Evolutionary conservation across 345 rosid genomes (phyloP).

Genomic region (Citrus reticulata): DNA sequence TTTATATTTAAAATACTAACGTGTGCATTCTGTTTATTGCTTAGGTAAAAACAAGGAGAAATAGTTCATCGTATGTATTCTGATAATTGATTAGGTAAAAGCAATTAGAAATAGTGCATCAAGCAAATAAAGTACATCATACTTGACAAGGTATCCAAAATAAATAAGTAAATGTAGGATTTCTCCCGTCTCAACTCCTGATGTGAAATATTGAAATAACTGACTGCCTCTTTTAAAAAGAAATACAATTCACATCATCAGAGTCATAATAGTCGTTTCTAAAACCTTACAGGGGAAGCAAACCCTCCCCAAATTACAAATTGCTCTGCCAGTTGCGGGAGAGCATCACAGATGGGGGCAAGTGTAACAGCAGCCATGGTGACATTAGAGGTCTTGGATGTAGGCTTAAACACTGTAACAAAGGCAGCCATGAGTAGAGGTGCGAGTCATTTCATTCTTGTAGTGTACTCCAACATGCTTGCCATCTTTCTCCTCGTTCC

Average conservation of each 20-base stretch:
- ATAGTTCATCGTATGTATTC: not conserved
- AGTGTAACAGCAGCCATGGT: slow-evolving; percentile 22
- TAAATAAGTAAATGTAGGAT: not conserved
- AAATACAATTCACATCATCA: not conserved
- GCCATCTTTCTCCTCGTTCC: slow-evolving; percentile 26
- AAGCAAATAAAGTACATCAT: not conserved
- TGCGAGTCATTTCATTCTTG: slow-evolving; percentile 17
- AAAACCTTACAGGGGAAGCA: no score
- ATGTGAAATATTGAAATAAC: not conserved
- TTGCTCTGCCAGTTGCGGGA: not conserved
- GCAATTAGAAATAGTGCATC: not conserved
- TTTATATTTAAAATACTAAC: not conserved
- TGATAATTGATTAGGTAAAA: no score
- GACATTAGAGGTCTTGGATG: slow-evolving; percentile 23
- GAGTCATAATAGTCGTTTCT: not conserved
- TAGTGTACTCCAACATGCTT: slow-evolving; percentile 23
- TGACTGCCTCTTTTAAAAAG: not conserved
- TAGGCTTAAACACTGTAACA: slow-evolving; percentile 23
- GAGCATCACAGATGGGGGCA: not conserved
- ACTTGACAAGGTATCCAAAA: not conserved
- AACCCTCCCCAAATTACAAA: not conserved
- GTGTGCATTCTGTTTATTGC: no score
- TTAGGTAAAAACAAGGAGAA: no score
- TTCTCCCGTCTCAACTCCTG: not conserved
- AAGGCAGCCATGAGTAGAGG: slow-evolving; percentile 32